Conservation (phyloP, 768 basidiomycete genomes). For the Serendipita sp. region DNA sequence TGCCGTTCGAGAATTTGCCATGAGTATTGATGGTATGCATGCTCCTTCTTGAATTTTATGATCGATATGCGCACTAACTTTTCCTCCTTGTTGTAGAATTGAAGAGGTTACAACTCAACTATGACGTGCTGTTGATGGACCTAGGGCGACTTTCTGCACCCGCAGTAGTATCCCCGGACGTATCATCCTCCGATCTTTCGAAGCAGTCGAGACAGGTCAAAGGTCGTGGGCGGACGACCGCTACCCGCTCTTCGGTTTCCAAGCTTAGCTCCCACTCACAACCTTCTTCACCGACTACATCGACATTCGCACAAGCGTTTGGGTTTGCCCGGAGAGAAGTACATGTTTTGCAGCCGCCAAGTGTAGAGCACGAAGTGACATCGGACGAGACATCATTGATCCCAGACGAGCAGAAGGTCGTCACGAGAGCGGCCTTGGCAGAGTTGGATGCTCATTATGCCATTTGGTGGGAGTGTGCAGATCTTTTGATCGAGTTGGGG, state of each 20-base stretch:
- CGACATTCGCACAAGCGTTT: not conserved
- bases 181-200: too few relatives aligned
- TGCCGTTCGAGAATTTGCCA: constrained; percentile 77
- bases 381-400: not conserved
- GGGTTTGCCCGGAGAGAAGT: not conserved
- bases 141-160: not conserved
- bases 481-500: constrained; percentile 71
- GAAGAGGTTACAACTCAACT: constrained; percentile 49
- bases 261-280: not conserved
- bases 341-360: not conserved
- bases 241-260: not conserved
- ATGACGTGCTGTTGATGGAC: constrained; percentile 18
- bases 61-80: too few relatives aligned
- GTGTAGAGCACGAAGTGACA: not conserved
- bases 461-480: constrained; percentile 81
- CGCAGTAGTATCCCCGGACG: not conserved
- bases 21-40: constrained; percentile 61
- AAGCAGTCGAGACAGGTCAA: not conserved
- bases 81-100: constrained; percentile 56
- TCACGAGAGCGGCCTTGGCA: not conserved
- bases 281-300: not conserved
- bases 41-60: not conserved
- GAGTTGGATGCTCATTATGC: constrained; percentile 58
- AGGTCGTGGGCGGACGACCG: too few relatives aligned
- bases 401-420: not conserved